Evolutionary conservation across 805 yeast genomes (phyloP), one percentile per base, ranked within the genome.

Genomic region (Schwanniomyces yamadae): DNA sequence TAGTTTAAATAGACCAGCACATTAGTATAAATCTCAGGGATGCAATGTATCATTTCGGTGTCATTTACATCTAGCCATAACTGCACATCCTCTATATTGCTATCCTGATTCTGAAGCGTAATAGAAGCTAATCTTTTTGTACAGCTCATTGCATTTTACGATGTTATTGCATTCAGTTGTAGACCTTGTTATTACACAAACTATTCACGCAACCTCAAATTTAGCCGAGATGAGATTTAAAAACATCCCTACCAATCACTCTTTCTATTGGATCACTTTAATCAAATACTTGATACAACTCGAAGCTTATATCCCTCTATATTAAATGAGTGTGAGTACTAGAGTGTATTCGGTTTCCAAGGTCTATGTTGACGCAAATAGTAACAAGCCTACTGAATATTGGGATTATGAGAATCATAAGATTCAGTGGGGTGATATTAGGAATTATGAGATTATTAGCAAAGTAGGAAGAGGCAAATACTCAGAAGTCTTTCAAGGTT

Each of bases 391-490:
- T 10, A 70, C 73, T 34, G 78, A 78, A 28, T 88, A 88, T 61
- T 88, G 95, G 90, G 95, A 88, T 59, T 87, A 87, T 55, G 95
- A 85, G 46, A 80, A 80, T 44, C 66, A 61, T 43, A 57, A 58
- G 39, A 63, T 66, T 31, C 54, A 54, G 28, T 68, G 74, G 74
- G 72, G 71, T 14, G 50, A 57, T 27, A 66, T 64, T 39, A 57
- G 56, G 32, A 58, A 78, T 52, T 84, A 83, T 55, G 97, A 90
- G 58, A 84, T 90, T 42, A 76, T 84, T 36, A 73, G 75, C 44
- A 87, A 89, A 61, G 82, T 90, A 13, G 97, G 97, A 10, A 75
- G 96, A 39, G 97, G 97, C 17, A 90, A 87, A 66, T 90, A 89
- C 63, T 83, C 95, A n/a, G 97, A 90, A 60, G 97, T 90, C 20